phyloP scores from a whole-genome alignment of 2,329 filamentous ascomycete species.

The Fusarium sp. region DNA sequence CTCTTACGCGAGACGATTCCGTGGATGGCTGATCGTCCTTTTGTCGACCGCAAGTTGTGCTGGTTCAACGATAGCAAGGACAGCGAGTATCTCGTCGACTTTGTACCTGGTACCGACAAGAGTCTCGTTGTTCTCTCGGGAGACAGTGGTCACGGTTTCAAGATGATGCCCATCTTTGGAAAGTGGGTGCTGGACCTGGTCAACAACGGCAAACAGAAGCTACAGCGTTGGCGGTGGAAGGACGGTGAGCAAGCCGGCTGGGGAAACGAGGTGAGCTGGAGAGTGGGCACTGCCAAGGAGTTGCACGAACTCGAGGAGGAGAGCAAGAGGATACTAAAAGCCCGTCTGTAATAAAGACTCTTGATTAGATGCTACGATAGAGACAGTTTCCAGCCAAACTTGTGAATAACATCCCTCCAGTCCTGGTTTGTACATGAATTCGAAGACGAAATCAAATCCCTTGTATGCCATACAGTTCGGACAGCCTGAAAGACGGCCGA shows the following conservation, averaged over 20 bases:
- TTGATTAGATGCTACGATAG: slow-evolving; percentile 14
- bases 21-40: slow-evolving; percentile 20
- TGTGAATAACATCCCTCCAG: slow-evolving; percentile 41
- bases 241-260: neutral
- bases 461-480: slow-evolving; percentile 37
- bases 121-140: slow-evolving; percentile 11
- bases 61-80: slow-evolving; percentile 16
- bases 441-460: slow-evolving; percentile 24
- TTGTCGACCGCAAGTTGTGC: slow-evolving; percentile 23
- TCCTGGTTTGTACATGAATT: slow-evolving; percentile 26
- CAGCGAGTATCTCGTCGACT: slow-evolving; percentile 16
- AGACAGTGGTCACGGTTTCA: slow-evolving; percentile 15
- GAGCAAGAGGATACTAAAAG: slow-evolving; percentile 9
- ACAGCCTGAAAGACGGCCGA: slow-evolving; percentile 40
- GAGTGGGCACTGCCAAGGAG: slow-evolving; percentile 16
- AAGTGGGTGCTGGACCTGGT: slow-evolving; percentile 7
- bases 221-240: slow-evolving; percentile 16
- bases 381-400: slow-evolving; percentile 42
- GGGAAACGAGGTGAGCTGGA: slow-evolving; percentile 18
- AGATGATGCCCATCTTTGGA: slow-evolving; percentile 14
- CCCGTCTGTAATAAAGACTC: neutral
- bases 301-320: slow-evolving; percentile 10
- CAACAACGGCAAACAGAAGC: slow-evolving; percentile 7
- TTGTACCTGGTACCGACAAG: slow-evolving; percentile 7
- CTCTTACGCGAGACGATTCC: slow-evolving; percentile 21